Evolutionary conservation across 1,139 yeast genomes (phyloP).

Genomic region (Saccharomycopsis phalli): DNA sequence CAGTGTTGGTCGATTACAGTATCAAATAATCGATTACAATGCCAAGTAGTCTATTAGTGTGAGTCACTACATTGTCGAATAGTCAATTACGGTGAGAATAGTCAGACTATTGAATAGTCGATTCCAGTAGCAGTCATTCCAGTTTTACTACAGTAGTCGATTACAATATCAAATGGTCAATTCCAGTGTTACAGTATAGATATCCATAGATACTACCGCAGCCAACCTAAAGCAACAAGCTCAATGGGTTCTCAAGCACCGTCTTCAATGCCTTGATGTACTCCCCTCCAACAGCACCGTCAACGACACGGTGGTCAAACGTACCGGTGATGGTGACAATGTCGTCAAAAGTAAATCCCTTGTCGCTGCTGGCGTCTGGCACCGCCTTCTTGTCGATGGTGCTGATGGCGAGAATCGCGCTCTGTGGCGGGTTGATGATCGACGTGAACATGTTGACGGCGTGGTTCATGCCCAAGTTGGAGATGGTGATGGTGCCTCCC

Average conservation of each 20-base stretch:
- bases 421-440: constrained; percentile 95
- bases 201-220: too few relatives aligned
- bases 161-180: too few relatives aligned
- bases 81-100: too few relatives aligned
- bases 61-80: too few relatives aligned
- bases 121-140: too few relatives aligned
- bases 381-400: constrained; percentile 89
- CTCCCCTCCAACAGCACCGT: constrained; percentile 97
- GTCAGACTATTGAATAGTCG: too few relatives aligned
- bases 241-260: constrained; percentile 92
- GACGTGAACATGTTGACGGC: constrained; percentile 93
- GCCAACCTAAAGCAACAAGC: constrained; percentile 58
- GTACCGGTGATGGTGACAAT: constrained; percentile 90
- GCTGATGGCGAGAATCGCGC: constrained; percentile 89
- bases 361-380: constrained; percentile 83
- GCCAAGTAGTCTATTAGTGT: too few relatives aligned
- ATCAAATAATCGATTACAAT: too few relatives aligned
- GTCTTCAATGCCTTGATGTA: constrained; percentile 89
- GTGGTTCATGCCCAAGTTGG: constrained; percentile 97
- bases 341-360: constrained; percentile 88
- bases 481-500: constrained; percentile 98
- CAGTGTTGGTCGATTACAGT: too few relatives aligned
- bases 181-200: too few relatives aligned
- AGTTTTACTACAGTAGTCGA: too few relatives aligned
- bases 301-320: constrained; percentile 94